These are phyloP conservation scores for Fusarium goolgardi DNA, from an alignment of 2,329 filamentous ascomycete species.

Conservation along the genomic window DNA sequence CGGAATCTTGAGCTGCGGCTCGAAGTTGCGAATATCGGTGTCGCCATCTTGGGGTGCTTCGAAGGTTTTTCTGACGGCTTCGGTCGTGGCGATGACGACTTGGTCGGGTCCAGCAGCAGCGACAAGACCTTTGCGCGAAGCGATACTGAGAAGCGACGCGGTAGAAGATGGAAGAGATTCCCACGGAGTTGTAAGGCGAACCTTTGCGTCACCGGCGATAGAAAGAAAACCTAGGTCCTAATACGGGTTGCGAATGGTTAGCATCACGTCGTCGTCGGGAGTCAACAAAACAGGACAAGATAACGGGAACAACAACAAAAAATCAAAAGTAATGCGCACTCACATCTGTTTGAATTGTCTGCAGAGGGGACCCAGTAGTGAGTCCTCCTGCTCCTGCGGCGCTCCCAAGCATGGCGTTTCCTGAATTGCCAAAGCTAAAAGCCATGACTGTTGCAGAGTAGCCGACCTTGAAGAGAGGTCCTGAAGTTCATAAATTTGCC, in stretches of 20 bases:
- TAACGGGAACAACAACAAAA: not conserved
- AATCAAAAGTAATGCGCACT: conserved; percentile 37
- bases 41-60: conserved; percentile 68
- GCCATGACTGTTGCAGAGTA: conserved; percentile 66
- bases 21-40: conserved; percentile 75
- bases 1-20: conserved; percentile 77
- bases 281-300: conserved; percentile 31
- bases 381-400: conserved; percentile 54
- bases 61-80: conserved; percentile 81
- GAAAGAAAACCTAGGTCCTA: conserved; percentile 84
- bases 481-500: conserved; percentile 47
- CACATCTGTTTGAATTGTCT: conserved; percentile 86
- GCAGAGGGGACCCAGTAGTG: conserved; percentile 71
- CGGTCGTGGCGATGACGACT: conserved; percentile 80
- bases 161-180: conserved; percentile 78
- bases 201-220: conserved; percentile 81
- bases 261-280: conserved; percentile 24
- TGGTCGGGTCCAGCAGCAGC: conserved; percentile 88
- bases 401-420: conserved; percentile 57
- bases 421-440: conserved; percentile 68
- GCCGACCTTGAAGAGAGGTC: conserved; percentile 47
- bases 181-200: conserved; percentile 85
- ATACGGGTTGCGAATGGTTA: conserved; percentile 38
- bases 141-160: conserved; percentile 85
- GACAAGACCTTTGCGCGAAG: conserved; percentile 81